Conservation (phyloP, 225 moss, liverwort and hornwort species). For the Thuidium tamariscinum region DNA sequence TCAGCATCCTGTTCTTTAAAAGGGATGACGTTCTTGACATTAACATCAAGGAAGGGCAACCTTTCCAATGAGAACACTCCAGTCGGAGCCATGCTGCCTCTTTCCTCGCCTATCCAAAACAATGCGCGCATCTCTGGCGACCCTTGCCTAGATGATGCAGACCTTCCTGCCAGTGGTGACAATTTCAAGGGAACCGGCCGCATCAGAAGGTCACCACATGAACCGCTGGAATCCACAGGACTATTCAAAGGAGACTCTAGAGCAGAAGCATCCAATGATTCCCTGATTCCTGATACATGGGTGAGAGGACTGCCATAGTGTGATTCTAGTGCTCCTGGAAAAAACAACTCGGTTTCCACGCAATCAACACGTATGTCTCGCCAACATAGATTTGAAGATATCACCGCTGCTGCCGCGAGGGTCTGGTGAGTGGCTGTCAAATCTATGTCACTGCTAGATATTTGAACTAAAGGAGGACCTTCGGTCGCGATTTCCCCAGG, state of each 20-base stretch:
- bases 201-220: constrained; percentile 13
- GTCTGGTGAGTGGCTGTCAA: constrained; percentile 72
- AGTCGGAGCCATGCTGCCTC: constrained; percentile 80
- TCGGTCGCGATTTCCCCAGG: constrained; percentile 67
- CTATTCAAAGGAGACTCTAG: constrained; percentile 13
- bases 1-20: constrained; percentile 72
- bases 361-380: constrained; percentile 82
- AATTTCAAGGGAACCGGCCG: constrained; percentile 21
- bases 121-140: constrained; percentile 71
- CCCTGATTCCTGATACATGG: constrained; percentile 32
- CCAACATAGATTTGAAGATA: constrained; percentile 69
- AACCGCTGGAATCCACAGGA: constrained; percentile 19
- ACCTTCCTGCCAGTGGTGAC: constrained; percentile 21
- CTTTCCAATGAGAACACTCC: constrained; percentile 18
- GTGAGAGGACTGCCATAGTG: constrained; percentile 41
- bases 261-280: constrained; percentile 18
- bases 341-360: constrained; percentile 71
- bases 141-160: neutral
- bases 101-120: constrained; percentile 92
- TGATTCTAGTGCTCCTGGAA: constrained; percentile 14
- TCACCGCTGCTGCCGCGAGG: constrained; percentile 75
- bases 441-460: constrained; percentile 57
- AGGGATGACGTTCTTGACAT: constrained; percentile 77
- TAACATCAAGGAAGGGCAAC: constrained; percentile 73
- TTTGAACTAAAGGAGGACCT: constrained; percentile 82